phyloP scores from a whole-genome alignment of 2,329 filamentous ascomycete species.

The Aspergillus piperis region DNA sequence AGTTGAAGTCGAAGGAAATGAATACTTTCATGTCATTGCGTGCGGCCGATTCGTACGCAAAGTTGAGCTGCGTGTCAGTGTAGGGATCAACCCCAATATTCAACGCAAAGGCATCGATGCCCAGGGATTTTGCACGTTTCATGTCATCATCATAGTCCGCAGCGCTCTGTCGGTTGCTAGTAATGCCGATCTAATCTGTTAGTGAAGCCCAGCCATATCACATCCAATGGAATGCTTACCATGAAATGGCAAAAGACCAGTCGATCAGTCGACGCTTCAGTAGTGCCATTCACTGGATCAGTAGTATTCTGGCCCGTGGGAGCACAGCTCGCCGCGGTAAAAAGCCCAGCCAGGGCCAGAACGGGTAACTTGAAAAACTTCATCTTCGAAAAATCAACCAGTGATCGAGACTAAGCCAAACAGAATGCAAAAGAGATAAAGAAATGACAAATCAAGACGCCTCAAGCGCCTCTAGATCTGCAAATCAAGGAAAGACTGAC shows the following conservation, averaged over 20 bases:
- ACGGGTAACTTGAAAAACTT: conserved; percentile 22
- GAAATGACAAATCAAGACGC: not conserved
- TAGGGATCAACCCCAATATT: conserved; percentile 52
- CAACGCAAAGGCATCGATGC: conserved; percentile 54
- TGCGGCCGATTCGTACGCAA: conserved; percentile 54
- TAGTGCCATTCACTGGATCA: not conserved
- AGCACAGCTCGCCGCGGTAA: conserved; percentile 2
- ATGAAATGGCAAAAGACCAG: conserved; percentile 51
- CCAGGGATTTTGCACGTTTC: conserved; percentile 44
- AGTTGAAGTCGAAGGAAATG: conserved; percentile 60
- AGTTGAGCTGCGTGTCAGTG: conserved; percentile 49
- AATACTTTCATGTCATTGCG: conserved; percentile 55
- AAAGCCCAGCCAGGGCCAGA: conserved; percentile 13
- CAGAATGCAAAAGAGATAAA: not conserved
- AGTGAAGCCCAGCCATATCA: not conserved
- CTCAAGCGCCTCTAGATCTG: not conserved
- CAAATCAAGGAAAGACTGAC: not conserved
- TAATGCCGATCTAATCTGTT: conserved; percentile 46
- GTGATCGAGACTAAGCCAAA: not conserved
- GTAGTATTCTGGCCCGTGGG: conserved; percentile 12
- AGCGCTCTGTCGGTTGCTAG: conserved; percentile 45
- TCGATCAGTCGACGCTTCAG: conserved; percentile 16
- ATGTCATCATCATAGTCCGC: conserved; percentile 53
- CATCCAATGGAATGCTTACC: conserved; percentile 26
- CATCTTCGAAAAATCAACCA: conserved; percentile 3